A percentile compares a stretch with the other conserved stretches of the same genome.
Conservation (phyloP, 1,139 yeast species). For the Kluyveromyces sp. region DNA sequence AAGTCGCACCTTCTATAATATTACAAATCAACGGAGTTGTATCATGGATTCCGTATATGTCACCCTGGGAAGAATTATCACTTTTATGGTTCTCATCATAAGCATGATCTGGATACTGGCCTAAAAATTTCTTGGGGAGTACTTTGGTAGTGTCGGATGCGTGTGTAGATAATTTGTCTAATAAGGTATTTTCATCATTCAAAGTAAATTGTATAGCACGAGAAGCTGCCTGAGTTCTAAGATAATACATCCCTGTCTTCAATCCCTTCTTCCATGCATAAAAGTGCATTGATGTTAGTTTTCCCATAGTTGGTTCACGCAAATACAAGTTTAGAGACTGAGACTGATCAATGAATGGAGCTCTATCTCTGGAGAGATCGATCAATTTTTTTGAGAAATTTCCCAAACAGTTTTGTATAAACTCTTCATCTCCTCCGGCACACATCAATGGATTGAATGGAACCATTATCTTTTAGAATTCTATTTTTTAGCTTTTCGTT, state of each 20-base stretch:
- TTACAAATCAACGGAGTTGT: constrained; percentile 9
- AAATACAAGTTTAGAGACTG: constrained; percentile 82
- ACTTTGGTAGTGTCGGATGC: background rate
- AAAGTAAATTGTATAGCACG: constrained; percentile 87
- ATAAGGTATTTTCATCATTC: constrained; percentile 10
- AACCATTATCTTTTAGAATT: constrained; percentile 73
- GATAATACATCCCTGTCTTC: constrained; percentile 96
- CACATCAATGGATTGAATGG: constrained; percentile 67
- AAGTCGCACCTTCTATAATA: constrained; percentile 4
- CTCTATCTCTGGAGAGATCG: constrained; percentile 93
- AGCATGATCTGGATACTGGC: constrained; percentile 3
- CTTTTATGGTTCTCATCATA: background rate
- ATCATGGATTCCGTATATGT: constrained; percentile 10
- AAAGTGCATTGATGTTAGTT: constrained; percentile 91
- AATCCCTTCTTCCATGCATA: constrained; percentile 96
- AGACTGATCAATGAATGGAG: constrained; percentile 88
- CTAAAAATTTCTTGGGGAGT: background rate
- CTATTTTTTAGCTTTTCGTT: constrained; percentile 68
- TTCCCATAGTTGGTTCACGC: constrained; percentile 79
- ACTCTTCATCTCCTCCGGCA: constrained; percentile 69
- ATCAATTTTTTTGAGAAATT: constrained; percentile 76
- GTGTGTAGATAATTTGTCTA: background rate
- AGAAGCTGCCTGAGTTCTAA: constrained; percentile 90
- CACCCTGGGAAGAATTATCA: background rate
- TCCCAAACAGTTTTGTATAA: constrained; percentile 97